Conservation (phyloP, 352 stramenopile species). For the Globisporangium acanthophoron region DNA sequence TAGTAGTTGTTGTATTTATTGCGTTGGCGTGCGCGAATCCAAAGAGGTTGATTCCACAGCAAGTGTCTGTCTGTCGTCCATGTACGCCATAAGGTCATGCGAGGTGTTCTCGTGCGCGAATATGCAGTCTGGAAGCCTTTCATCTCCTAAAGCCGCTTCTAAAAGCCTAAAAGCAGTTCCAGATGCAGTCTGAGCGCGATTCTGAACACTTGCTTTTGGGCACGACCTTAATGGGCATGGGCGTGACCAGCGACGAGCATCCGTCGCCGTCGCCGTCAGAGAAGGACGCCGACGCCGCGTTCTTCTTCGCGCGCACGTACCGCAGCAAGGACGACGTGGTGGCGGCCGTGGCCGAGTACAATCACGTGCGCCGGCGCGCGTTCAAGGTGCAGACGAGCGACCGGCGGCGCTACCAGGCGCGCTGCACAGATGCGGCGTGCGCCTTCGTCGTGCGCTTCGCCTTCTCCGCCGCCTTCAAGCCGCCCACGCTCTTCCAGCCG, state of each 20-base stretch:
- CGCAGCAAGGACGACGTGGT: slow-evolving; percentile 6
- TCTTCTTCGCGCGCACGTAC: slow-evolving; percentile 6
- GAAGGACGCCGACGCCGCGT: neutral
- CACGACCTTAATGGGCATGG: too few relatives aligned
- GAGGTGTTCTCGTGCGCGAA: too few relatives aligned
- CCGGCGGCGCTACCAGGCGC: neutral
- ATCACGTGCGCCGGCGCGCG: slow-evolving; percentile 5
- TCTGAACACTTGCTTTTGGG: too few relatives aligned
- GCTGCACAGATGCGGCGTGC: neutral
- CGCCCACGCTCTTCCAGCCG: slow-evolving; percentile 2
- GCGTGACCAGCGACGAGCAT: too few relatives aligned
- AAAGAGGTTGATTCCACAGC: too few relatives aligned
- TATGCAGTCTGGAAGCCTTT: too few relatives aligned
- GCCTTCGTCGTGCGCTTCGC: slow-evolving; percentile 6
- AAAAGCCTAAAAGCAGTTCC: too few relatives aligned
- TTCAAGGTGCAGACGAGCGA: slow-evolving; percentile 6
- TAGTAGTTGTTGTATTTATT: neutral
- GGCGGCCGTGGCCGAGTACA: slow-evolving; percentile 6
- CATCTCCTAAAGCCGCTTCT: too few relatives aligned
- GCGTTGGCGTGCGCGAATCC: neutral
- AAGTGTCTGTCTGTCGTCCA: too few relatives aligned
- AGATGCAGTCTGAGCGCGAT: too few relatives aligned
- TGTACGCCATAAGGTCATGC: too few relatives aligned
- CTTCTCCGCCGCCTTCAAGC: slow-evolving; percentile 3
- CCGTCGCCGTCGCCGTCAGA: too few relatives aligned